Base-by-base conservation (phyloP, 768 basidiomycete species). In the Vararia minispora region DNA sequence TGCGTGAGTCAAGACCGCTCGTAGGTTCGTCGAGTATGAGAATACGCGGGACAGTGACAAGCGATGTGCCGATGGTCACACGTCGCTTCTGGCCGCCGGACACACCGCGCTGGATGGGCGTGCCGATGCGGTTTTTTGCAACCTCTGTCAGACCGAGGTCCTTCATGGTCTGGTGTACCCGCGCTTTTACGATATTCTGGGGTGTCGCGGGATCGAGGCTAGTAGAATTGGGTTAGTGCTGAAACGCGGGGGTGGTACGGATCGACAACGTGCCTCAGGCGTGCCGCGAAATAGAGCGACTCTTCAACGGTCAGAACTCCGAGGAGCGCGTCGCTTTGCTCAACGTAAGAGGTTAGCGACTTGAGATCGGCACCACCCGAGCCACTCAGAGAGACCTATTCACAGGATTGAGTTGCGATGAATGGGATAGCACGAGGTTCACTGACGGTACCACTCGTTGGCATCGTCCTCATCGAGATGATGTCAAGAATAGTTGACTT, bases 71-170 rank as follows among this genome's bases (percentile, higher is more conserved):
- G 29, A 76, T 70, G 9, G 71, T 69, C 5, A 74, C 68, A 5
- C 71, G 65, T n/a, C 79, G 65, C 47, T 74, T 76, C 53, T 83
- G 78, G 3, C 80, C 76, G 6, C 76, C 76, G 16, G 71, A 74
- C 26, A 80, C 72, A 2, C 78, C 79, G 33, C 74, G 61, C 27
- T 66, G 62, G 13, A 76, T 60, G 1, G 74, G 66, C 1, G 72
- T 79, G 1, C 77, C 76, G 32, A 81, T 76, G 10, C 58, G 39
- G 49, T 72, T 64, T 43, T 70, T 45, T 13, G 70, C 63, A 46
- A 70, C 64, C 1, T 63, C 61, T 16, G 63, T 58, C 1, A 76
- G 55, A 0, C 74, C 76, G 22, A 78, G 57, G 0, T 64, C 57
- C 2, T 45, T 43, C 30, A 78, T 57, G 2, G 71, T 67, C 2